These are phyloP conservation scores for Colletotrichum noveboracense DNA, from an alignment of 2,329 filamentous ascomycete genomes.

Conservation along the genomic window DNA sequence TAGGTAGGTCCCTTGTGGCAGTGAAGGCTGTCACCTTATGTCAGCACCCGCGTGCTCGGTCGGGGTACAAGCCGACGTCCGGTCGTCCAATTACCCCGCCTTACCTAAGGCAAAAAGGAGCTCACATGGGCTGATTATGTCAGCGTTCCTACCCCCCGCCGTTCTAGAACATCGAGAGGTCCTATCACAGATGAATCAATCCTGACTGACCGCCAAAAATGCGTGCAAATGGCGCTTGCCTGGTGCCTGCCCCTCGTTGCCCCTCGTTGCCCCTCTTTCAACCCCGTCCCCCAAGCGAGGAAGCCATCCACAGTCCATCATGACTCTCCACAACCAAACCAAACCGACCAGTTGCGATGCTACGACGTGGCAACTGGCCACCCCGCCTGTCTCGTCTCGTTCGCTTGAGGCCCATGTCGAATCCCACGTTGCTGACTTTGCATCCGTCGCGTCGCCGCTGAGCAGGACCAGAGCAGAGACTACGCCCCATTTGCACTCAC, in stretches of 20 bases:
- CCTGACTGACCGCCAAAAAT: background rate
- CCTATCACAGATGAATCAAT: background rate
- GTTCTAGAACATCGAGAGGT: too few relatives aligned
- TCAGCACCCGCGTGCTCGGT: too few relatives aligned
- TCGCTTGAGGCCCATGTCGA: background rate
- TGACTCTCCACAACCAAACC: background rate
- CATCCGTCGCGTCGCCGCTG: background rate
- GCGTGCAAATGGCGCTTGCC: background rate
- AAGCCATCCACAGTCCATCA: background rate
- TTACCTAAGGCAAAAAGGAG: too few relatives aligned
- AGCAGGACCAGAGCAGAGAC: background rate
- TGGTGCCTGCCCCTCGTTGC: background rate
- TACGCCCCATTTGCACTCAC: background rate
- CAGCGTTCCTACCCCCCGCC: too few relatives aligned
- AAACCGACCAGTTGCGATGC: background rate
- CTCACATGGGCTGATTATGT: too few relatives aligned
- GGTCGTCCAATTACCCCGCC: too few relatives aligned
- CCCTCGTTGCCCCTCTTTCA: background rate
- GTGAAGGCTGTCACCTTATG: too few relatives aligned
- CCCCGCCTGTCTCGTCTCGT: background rate
- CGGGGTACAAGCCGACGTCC: too few relatives aligned
- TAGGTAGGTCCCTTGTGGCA: too few relatives aligned
- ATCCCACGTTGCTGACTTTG: conserved; percentile 5
- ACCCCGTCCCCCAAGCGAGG: background rate
- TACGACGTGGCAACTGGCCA: background rate